These are phyloP conservation scores for Russula olivacea DNA, from an alignment of 768 basidiomycete species.

Conservation along the genomic window DNA sequence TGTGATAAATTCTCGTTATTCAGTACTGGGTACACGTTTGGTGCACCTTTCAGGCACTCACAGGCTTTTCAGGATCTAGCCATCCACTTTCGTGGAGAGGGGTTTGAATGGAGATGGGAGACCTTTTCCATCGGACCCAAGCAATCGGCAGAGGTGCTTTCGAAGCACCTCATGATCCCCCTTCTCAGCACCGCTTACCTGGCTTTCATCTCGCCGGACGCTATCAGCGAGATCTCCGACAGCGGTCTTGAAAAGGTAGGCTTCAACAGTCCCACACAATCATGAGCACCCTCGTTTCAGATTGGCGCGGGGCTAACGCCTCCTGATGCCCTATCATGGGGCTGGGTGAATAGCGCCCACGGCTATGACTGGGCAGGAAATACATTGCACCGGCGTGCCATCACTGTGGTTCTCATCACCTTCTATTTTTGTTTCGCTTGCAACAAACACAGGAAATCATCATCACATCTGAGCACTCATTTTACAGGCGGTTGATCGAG, in stretches of 20 bases:
- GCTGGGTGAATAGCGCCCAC: conserved; percentile 1
- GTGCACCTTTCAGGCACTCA: conserved; percentile 20
- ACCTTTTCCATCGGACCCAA: conserved; percentile 57
- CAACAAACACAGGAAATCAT: not conserved
- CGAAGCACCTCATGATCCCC: conserved; percentile 71
- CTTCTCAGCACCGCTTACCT: conserved; percentile 66
- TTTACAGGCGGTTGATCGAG: conserved; percentile 58
- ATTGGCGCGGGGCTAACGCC: conserved; percentile 18
- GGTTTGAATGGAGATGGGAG: conserved; percentile 80
- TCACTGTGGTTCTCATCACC: not conserved
- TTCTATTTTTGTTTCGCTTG: not conserved
- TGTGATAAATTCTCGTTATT: conserved; percentile 50
- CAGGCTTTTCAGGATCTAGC: conserved; percentile 51
- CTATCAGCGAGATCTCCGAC: conserved; percentile 49
- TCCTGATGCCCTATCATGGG: conserved; percentile 15
- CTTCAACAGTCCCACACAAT: conserved; percentile 4
- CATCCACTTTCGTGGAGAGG: conserved; percentile 50
- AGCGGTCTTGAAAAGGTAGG: conserved; percentile 62
- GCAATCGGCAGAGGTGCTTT: conserved; percentile 64
- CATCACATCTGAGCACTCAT: not conserved
- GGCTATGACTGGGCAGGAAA: conserved; percentile 9
- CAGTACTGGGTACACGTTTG: conserved; percentile 38
- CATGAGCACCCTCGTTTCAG: conserved; percentile 18
- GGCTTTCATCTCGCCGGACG: conserved; percentile 56
- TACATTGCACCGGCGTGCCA: not conserved